Conservation (phyloP, 2,329 filamentous ascomycete species). For the Fusarium nurragi region DNA sequence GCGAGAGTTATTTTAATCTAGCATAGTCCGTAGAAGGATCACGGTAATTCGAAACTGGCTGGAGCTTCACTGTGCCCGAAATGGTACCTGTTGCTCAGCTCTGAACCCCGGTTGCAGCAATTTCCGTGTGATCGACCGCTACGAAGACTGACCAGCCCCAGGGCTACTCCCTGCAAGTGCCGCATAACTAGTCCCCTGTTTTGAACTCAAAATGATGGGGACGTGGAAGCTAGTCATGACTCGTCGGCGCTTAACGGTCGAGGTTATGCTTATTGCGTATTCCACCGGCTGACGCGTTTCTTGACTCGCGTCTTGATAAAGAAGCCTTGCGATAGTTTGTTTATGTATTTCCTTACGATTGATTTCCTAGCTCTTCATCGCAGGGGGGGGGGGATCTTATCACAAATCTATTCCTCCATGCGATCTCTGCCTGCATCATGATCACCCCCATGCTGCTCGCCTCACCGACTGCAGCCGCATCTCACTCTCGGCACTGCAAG, state of each 20-base stretch:
- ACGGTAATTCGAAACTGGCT: neutral
- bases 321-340: neutral
- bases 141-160: neutral
- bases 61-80: neutral
- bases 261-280: neutral
- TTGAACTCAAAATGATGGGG: neutral
- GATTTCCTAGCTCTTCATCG: neutral
- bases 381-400: neutral
- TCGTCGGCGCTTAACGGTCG: constrained; percentile 1
- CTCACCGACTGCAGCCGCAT: neutral
- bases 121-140: constrained; percentile 22
- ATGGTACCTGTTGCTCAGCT: neutral
- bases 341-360: too few species aligned
- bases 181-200: neutral
- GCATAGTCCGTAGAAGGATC: neutral
- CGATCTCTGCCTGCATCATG: neutral
- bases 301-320: neutral
- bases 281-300: neutral
- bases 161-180: neutral
- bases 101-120: constrained; percentile 8
- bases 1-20: neutral
- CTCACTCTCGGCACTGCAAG: neutral
- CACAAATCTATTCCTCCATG: neutral
- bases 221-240: constrained; percentile 1
- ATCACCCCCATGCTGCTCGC: neutral